A percentile compares a stretch with the other conserved stretches of the same genome.
Evolutionary conservation across 1,284 basidiomycete genomes (phyloP).

Genomic region (Ustilago crameri): DNA sequence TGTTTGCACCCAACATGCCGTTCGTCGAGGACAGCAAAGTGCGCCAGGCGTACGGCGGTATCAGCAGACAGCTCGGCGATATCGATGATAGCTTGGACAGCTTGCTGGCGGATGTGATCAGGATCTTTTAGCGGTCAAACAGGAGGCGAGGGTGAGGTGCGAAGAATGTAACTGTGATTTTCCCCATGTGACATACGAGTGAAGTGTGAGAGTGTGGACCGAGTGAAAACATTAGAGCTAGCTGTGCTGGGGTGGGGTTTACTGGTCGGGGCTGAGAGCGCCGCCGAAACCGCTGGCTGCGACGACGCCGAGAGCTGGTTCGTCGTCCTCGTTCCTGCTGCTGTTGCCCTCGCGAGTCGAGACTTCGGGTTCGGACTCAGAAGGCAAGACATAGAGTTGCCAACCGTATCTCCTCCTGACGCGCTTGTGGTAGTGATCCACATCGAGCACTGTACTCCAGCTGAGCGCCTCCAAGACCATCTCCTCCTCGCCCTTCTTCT

Average conservation of each 20-base stretch:
- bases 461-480: slow-evolving; percentile 47
- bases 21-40: slow-evolving; percentile 37
- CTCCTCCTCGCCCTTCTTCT: slow-evolving; percentile 7
- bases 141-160: neutral
- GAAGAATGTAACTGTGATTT: too few relatives aligned
- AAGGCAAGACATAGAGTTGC: slow-evolving; percentile 42
- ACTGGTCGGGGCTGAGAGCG: slow-evolving; percentile 4
- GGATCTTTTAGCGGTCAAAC: slow-evolving; percentile 19
- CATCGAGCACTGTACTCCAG: slow-evolving; percentile 48
- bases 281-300: slow-evolving; percentile 34
- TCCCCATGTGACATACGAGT: too few relatives aligned
- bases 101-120: slow-evolving; percentile 40
- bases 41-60: slow-evolving; percentile 37
- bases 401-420: slow-evolving; percentile 54
- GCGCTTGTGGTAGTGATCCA: slow-evolving; percentile 29
- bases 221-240: too few relatives aligned
- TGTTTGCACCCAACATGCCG: slow-evolving; percentile 50
- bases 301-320: slow-evolving; percentile 28
- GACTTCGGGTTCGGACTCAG: neutral
- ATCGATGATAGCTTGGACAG: slow-evolving; percentile 44
- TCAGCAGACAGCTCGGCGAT: slow-evolving; percentile 31
- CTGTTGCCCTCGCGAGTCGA: neutral
- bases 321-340: neutral
- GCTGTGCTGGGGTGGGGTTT: too few relatives aligned
- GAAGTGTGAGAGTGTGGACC: too few relatives aligned